Base-by-base conservation (phyloP, 1,139 yeast genomes). In the Petasospora fabianii region DNA sequence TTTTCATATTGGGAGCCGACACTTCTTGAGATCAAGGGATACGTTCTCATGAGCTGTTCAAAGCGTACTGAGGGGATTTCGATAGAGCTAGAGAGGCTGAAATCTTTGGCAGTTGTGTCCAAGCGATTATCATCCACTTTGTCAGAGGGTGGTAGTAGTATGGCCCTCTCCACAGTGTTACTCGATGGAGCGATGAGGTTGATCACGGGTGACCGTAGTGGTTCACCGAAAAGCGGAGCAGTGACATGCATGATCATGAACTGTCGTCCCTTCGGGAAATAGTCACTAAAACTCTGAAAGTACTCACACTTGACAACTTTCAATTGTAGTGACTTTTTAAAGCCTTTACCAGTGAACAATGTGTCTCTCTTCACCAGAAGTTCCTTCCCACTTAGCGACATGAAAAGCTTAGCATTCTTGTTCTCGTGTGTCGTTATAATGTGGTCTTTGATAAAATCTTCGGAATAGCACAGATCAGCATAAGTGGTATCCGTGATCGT, bases 401-500 rank as follows among this genome's bases (percentile, higher is more conserved):
- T 65, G 54, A 73, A 80, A 22, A 75, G 61, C 44, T 71, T 66
- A 2, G 77, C 63, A 26, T 71, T 58, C 35, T 68, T 66, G 29
- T 66, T 54, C 42, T 66, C 62, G 10, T 68, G 59, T 16, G 71
- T 56, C 1, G 70, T 59, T 30, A 85, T 60, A 18, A 87, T 73
- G 59, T 87, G 96, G 1, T 88, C 76, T 38, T 74, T 73, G 8
- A 86, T 64, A 55, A 85, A 87, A 21, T 83, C 90, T 35, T 77
- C 80, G 37, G 68, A 71, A 41, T 73, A 73, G 54, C 90, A 83
- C 17, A 80, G 59, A 4, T 83, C 87, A 13, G 59, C 59, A 41
- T 79, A 69, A 2, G 71, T 59, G 5, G 61, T 49, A 18, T 71
- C 67, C 0, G 80, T 56, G 12, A 68, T 69, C 12, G 67, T 65